phyloP scores from a whole-genome alignment of 257 asterid genomes.

The Nicotiana undulata region DNA sequence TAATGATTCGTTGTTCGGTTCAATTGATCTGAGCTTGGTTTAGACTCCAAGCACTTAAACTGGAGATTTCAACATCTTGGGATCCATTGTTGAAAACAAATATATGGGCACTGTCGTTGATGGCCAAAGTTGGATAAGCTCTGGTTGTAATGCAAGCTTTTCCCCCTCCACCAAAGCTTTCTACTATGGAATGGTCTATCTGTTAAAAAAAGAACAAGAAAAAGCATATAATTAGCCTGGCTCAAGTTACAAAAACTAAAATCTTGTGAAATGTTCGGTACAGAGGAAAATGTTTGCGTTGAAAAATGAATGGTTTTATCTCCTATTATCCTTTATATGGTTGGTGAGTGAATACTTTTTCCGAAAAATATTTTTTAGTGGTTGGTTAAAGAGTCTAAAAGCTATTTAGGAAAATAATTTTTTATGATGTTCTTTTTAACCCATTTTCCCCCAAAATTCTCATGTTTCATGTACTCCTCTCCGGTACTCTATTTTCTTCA shows the following conservation, averaged over 20 bases:
- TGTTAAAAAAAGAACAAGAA: not conserved
- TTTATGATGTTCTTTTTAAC: too few relatives aligned
- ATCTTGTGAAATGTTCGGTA: too few relatives aligned
- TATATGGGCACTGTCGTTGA: not conserved
- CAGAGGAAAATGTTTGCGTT: too few relatives aligned
- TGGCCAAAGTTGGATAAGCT: conserved; percentile 8
- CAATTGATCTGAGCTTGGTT: conserved; percentile 8
- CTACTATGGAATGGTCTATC: conserved; percentile 31
- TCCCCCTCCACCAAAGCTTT: conserved; percentile 32
- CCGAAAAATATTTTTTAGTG: too few relatives aligned
- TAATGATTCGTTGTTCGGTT: not conserved
- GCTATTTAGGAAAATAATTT: too few relatives aligned
- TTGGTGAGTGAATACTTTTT: too few relatives aligned
- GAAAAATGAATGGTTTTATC: too few relatives aligned
- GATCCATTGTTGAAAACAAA: conserved; percentile 28
- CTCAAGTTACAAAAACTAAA: not conserved
- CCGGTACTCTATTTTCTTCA: too few relatives aligned
- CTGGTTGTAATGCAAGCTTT: conserved; percentile 31
- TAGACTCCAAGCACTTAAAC: conserved; percentile 27
- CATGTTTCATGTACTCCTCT: too few relatives aligned
- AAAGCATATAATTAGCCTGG: not conserved
- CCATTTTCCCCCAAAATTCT: too few relatives aligned
- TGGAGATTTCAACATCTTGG: conserved; percentile 10
- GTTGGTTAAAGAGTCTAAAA: too few relatives aligned
- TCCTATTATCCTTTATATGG: too few relatives aligned